Conservation (phyloP, 192 early-diverging fungal genomes). For the Linnemannia zychae region DNA sequence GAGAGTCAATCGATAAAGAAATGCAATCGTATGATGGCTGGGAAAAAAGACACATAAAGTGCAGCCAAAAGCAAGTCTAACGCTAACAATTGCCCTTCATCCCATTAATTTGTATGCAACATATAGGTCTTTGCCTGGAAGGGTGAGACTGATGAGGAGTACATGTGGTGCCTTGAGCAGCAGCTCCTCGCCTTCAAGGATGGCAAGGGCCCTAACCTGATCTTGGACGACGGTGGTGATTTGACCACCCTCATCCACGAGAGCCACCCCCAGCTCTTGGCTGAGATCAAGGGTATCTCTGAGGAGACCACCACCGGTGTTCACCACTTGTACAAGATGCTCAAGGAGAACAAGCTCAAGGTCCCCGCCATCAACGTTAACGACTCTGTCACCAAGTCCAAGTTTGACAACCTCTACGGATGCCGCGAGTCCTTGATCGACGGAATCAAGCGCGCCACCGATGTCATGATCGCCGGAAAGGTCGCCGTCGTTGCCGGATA, state of each 20-base stretch:
- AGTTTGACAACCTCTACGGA: constrained; percentile 99
- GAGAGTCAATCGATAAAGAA: no score
- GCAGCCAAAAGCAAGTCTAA: background rate
- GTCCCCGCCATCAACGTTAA: constrained; percentile 99
- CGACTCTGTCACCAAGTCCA: constrained; percentile 99
- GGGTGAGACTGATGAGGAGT: constrained; percentile 99
- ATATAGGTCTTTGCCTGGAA: constrained; percentile 95
- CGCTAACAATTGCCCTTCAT: no score
- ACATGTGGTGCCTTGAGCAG: constrained; percentile 99
- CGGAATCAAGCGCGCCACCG: constrained; percentile 99
- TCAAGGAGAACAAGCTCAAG: constrained; percentile 96
- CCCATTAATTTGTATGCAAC: no score
- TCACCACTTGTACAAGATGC: constrained; percentile 99
- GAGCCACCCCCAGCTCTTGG: constrained; percentile 91
- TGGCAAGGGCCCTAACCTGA: constrained; percentile 96
- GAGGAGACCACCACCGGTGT: constrained; percentile 99
- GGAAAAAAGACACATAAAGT: no score
- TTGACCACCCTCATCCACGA: constrained; percentile 97
- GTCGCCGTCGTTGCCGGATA: constrained; percentile 98
- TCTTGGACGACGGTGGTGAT: constrained; percentile 99
- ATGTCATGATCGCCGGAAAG: constrained; percentile 99
- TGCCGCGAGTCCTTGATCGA: constrained; percentile 99
- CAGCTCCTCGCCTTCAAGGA: constrained; percentile 93
- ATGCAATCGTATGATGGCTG: no score
- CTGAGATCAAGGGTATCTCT: constrained; percentile 92